These are phyloP conservation scores for Cordyceps javanica DNA, from an alignment of 2,329 filamentous ascomycete species.

Conservation along the genomic window DNA sequence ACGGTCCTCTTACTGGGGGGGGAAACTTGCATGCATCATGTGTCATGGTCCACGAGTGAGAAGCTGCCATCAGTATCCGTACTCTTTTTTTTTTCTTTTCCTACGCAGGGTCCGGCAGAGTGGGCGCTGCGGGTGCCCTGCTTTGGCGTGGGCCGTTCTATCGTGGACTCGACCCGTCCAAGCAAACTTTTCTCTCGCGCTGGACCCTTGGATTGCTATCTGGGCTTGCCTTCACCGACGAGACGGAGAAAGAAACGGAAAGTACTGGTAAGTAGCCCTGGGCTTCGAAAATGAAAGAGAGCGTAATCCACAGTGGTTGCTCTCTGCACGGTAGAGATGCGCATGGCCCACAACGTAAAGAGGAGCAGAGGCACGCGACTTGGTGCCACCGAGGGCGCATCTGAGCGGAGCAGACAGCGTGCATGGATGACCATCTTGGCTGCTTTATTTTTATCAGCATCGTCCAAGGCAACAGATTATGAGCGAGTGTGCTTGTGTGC, in stretches of 20 bases:
- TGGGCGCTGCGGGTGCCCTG: not conserved
- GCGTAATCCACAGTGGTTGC: not conserved
- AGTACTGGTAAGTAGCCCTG: no score
- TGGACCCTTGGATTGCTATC: not conserved
- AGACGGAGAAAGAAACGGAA: not conserved
- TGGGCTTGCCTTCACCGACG: slow-evolving; percentile 7
- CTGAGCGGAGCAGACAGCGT: not conserved
- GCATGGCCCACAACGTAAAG: not conserved
- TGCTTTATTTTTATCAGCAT: not conserved
- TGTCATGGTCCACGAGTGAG: no score
- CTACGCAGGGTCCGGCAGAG: slow-evolving; percentile 1
- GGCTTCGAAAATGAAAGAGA: no score
- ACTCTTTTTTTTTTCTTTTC: no score
- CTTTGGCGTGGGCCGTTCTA: not conserved
- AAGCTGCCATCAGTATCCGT: no score
- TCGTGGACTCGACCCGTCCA: not conserved
- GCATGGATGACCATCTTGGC: not conserved
- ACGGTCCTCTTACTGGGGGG: not conserved
- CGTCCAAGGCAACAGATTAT: not conserved
- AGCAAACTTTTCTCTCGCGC: not conserved
- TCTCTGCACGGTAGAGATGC: not conserved
- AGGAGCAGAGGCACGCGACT: slow-evolving; percentile 4
- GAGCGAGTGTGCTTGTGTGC: no score
- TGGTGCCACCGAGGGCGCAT: not conserved
- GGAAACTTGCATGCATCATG: not conserved